These are phyloP conservation scores for Vitis rotundifolia DNA, from an alignment of 164 flowering plant species.

Conservation along the genomic window DNA sequence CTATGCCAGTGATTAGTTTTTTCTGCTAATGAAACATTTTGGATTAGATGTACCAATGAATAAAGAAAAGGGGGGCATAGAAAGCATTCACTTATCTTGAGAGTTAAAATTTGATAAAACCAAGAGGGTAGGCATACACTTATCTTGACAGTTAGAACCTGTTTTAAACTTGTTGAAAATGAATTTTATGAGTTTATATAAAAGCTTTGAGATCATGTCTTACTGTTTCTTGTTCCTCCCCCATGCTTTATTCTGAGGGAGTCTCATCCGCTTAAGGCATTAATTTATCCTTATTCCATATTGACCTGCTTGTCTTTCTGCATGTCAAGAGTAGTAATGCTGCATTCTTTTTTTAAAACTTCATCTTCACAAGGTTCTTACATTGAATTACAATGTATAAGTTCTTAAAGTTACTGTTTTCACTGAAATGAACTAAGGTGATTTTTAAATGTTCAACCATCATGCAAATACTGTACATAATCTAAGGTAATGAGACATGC, in stretches of 20 bases:
- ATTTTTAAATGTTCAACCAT: not conserved
- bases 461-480: not conserved
- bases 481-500: not conserved
- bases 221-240: not conserved
- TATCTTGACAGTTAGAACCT: no score
- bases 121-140: no score
- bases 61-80: no score
- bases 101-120: no score
- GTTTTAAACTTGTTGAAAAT: no score
- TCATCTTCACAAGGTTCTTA: not conserved
- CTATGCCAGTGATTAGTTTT: not conserved
- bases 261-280: not conserved
- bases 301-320: no score
- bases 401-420: not conserved
- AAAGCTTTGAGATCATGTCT: not conserved
- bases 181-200: not conserved
- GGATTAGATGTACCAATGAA: not conserved
- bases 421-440: not conserved
- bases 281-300: not conserved
- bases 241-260: not conserved
- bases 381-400: not conserved
- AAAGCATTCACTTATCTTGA: not conserved
- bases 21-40: not conserved
- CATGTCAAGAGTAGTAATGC: not conserved
- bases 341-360: no score